Base-by-base conservation (phyloP, 2,329 filamentous ascomycete genomes). In the Fusarium sp. region DNA sequence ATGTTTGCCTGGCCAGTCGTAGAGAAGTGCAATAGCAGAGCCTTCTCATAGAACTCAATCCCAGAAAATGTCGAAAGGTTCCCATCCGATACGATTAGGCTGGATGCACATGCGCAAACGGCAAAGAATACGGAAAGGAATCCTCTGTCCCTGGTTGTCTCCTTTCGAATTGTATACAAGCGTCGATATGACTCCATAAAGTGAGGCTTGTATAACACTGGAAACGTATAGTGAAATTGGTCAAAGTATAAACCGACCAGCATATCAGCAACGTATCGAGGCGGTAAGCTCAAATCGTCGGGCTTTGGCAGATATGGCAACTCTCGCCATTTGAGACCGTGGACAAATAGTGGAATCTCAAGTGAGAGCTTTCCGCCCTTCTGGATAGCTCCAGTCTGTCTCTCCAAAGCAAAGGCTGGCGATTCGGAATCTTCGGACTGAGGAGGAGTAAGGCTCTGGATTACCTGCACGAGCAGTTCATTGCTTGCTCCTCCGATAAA, bases 321-420 rank as follows among this genome's bases (percentile, higher is more conserved):
- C n/a, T 48, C 46, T 15, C 46, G 46, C 46, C 46, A 48, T 48
- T 31, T 48, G 30, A 48, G 46, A 2, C 46, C 46, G 16, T 48
- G 46, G 11, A 48, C 31, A n/a, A 48, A 31, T 4, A 48, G 10
- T 7, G 46, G 46, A 10, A 48, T 30, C n/a, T 48, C 46, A 2
- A 48, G 15, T 6, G n/a, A 48, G 13, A 16, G n/a, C 6, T 48
- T 48, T 6, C 15, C n/a, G 18, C 31, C 28, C 3, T 2, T 16
- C n/a, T 2, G 28, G 2, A 2, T 2, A 12, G 28, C 11, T 8
- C n/a, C 46, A 23, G 30, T 11, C 3, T 16, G 46, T 30, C 28
- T 18, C 8, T 4, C 16, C 6, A 16, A 3, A 10, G n/a, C 9
- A 15, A 48, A 30, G 4, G 5, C 6, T 3, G 9, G 8, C 2